phyloP scores from a whole-genome alignment of 2,329 filamentous ascomycete genomes.

The Endocalyx cinctus region DNA sequence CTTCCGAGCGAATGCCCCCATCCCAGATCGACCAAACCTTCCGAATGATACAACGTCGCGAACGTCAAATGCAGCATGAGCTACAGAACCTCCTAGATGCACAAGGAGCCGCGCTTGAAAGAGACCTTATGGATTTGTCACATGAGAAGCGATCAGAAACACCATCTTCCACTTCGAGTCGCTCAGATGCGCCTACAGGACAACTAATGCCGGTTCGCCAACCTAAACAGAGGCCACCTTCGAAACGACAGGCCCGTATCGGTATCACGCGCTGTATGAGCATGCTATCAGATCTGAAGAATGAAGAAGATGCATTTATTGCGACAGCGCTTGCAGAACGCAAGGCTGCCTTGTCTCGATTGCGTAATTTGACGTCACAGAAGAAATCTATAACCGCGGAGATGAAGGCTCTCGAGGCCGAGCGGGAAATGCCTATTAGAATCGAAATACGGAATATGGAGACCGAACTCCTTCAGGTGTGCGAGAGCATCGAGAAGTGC shows the following conservation, averaged over 20 bases:
- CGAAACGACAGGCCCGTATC: slow-evolving; percentile 58
- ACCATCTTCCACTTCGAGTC: slow-evolving; percentile 9
- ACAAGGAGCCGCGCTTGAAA: slow-evolving; percentile 49
- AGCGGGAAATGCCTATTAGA: slow-evolving; percentile 53
- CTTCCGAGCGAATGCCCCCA: slow-evolving; percentile 12
- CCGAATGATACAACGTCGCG: slow-evolving; percentile 34
- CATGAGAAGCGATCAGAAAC: slow-evolving; percentile 11
- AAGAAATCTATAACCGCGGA: slow-evolving; percentile 46
- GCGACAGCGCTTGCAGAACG: slow-evolving; percentile 52
- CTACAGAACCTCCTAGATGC: slow-evolving; percentile 56
- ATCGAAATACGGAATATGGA: slow-evolving; percentile 57
- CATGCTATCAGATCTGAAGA: slow-evolving; percentile 61
- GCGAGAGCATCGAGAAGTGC: slow-evolving; percentile 60
- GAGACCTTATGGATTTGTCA: slow-evolving; percentile 24
- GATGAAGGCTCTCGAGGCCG: slow-evolving; percentile 49
- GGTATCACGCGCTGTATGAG: slow-evolving; percentile 61
- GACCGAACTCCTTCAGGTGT: slow-evolving; percentile 48
- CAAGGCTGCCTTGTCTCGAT: slow-evolving; percentile 52
- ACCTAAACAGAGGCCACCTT: slow-evolving; percentile 47
- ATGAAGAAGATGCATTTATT: slow-evolving; percentile 61
- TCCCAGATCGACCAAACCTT: slow-evolving; percentile 24
- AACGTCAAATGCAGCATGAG: slow-evolving; percentile 50
- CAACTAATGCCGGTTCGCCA: slow-evolving; percentile 56
- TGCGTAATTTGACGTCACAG: slow-evolving; percentile 49
- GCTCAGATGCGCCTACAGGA: slow-evolving; percentile 8